A percentile compares a stretch with the other conserved stretches of the same genome.
Evolutionary conservation across 169 alveolate species (phyloP).

Genomic region (Cryptosporidium sp.): DNA sequence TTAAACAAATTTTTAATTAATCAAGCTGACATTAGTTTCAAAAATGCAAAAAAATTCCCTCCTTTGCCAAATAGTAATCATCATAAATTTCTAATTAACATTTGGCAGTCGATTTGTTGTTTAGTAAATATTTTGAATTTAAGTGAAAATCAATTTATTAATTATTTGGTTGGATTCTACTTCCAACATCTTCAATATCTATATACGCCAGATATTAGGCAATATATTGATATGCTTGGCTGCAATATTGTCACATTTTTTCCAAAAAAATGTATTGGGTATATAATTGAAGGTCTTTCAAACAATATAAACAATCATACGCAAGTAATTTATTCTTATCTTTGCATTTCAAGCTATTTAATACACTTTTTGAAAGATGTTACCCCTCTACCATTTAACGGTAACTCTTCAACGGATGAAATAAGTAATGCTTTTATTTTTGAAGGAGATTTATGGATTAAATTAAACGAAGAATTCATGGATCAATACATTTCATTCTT

Average conservation of each 20-base stretch:
- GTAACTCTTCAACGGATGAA: conserved; percentile 15
- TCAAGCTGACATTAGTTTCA: conserved; percentile 6
- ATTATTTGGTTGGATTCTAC: conserved; percentile 22
- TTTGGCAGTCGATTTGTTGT: conserved; percentile 78
- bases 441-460: conserved; percentile 32
- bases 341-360: conserved; percentile 46
- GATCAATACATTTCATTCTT: conserved; percentile 21
- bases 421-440: conserved; percentile 15
- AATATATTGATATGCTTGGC: conserved; percentile 64
- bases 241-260: conserved; percentile 23
- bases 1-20: conserved; percentile 35
- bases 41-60: conserved; percentile 40
- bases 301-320: conserved; percentile 20
- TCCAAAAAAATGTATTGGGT: conserved; percentile 33
- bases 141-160: background rate
- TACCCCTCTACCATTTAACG: background rate
- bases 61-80: conserved; percentile 79
- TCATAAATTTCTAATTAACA: conserved; percentile 76
- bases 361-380: conserved; percentile 26
- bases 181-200: conserved; percentile 18
- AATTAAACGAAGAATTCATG: background rate
- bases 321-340: conserved; percentile 38
- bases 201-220: conserved; percentile 66
- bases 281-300: conserved; percentile 9
- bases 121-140: conserved; percentile 61